Conservation (phyloP, 257 asterid species). For the Fraxinus anomala region DNA sequence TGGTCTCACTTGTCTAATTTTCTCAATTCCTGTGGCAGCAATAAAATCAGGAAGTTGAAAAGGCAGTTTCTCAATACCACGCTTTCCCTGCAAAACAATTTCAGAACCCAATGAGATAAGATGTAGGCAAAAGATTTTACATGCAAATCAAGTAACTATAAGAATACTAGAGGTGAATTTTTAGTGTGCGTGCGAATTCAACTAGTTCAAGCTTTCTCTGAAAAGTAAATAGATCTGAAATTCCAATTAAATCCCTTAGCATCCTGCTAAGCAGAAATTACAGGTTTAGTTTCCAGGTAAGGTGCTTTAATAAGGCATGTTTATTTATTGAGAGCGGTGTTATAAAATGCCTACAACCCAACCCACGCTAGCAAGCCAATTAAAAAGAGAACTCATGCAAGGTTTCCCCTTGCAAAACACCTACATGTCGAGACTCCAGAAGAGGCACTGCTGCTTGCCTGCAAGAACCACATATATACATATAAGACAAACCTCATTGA, state of each 20-base stretch:
- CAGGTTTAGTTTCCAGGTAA: conserved; percentile 25
- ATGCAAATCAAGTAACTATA: conserved; percentile 16
- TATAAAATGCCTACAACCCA: conserved; percentile 43
- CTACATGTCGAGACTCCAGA: conserved; percentile 97
- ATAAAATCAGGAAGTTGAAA: conserved; percentile 97
- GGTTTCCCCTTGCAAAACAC: conserved; percentile 88
- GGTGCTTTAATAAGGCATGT: conserved; percentile 17
- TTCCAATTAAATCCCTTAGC: conserved; percentile 28
- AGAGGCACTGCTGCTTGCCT: conserved; percentile 89
- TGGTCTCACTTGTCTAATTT: conserved; percentile 86
- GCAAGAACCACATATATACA: conserved; percentile 93
- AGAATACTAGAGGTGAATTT: conserved; percentile 5
- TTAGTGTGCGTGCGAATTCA: background rate
- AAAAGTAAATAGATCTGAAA: conserved; percentile 20
- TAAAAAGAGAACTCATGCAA: conserved; percentile 54
- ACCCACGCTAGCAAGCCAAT: conserved; percentile 55
- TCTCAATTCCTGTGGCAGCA: conserved; percentile 99
- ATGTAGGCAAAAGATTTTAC: conserved; percentile 4
- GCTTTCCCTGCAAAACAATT: conserved; percentile 81
- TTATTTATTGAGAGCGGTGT: background rate
- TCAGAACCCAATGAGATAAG: conserved; percentile 47
- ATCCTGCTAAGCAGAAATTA: conserved; percentile 13
- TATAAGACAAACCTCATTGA: conserved; percentile 89
- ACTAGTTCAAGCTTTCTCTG: conserved; percentile 15
- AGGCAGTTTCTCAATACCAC: conserved; percentile 95